phyloP scores from a whole-genome alignment of 1,284 basidiomycete species.

The Leccinum glutinopallens region DNA sequence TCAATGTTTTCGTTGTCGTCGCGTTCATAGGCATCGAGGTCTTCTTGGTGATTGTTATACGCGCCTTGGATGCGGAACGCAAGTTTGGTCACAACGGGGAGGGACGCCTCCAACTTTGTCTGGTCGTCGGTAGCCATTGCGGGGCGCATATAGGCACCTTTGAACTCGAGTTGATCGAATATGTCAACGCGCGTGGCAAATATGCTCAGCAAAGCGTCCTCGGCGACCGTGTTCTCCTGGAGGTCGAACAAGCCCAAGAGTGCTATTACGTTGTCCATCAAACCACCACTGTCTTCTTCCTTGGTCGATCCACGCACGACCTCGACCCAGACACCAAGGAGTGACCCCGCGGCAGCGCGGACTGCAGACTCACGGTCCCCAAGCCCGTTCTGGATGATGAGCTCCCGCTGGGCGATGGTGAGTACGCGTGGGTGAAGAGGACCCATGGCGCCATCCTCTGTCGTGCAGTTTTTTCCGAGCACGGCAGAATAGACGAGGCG shows the following conservation, averaged over 20 bases:
- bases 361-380: conserved; percentile 89
- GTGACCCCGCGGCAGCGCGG: conserved; percentile 74
- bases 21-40: conserved; percentile 49
- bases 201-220: conserved; percentile 66
- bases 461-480: conserved; percentile 39
- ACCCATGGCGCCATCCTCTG: conserved; percentile 41
- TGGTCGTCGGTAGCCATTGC: conserved; percentile 56
- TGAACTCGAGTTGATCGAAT: conserved; percentile 70
- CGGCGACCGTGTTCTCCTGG: conserved; percentile 57
- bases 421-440: conserved; percentile 70
- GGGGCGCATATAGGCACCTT: conserved; percentile 51
- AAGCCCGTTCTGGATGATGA: conserved; percentile 79
- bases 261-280: conserved; percentile 54
- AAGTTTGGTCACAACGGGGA: conserved; percentile 90
- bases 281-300: conserved; percentile 40
- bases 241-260: conserved; percentile 71
- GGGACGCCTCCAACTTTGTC: conserved; percentile 67
- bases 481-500: conserved; percentile 80
- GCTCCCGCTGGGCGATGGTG: conserved; percentile 76
- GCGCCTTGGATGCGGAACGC: conserved; percentile 85
- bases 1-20: conserved; percentile 63
- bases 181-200: conserved; percentile 63
- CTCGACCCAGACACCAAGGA: conserved; percentile 82
- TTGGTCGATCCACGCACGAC: conserved; percentile 51
- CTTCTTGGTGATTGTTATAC: conserved; percentile 70